phyloP scores from a whole-genome alignment of 768 basidiomycete genomes.

The Sistotremastrum suecicum region DNA sequence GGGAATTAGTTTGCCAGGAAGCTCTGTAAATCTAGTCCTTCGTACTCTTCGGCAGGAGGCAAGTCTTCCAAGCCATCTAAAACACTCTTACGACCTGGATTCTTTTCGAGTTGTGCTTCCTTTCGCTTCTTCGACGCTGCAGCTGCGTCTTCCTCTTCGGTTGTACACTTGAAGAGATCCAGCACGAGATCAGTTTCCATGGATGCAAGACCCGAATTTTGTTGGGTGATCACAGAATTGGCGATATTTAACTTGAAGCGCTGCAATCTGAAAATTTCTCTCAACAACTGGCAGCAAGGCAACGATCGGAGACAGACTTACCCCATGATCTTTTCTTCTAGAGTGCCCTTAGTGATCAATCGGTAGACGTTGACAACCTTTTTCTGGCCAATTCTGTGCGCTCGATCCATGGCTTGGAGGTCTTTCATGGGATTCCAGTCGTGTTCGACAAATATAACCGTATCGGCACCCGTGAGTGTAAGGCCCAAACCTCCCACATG shows the following conservation, averaged over 20 bases:
- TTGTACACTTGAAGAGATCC: conserved; percentile 79
- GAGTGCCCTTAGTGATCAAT: conserved; percentile 87
- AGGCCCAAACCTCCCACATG: conserved; percentile 94
- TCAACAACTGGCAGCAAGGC: not conserved
- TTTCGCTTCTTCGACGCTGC: conserved; percentile 40
- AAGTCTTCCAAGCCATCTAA: conserved; percentile 85
- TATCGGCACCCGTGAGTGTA: conserved; percentile 95
- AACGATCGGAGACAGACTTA: conserved; percentile 22
- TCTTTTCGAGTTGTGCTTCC: conserved; percentile 23
- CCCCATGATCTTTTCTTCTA: conserved; percentile 99
- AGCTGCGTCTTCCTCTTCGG: conserved; percentile 57
- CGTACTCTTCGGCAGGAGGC: conserved; percentile 86
- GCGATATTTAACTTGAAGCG: conserved; percentile 99
- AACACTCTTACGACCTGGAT: conserved; percentile 65
- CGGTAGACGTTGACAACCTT: conserved; percentile 99
- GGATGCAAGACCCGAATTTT: conserved; percentile 83
- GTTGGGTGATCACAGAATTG: conserved; percentile 91
- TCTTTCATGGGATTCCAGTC: conserved; percentile 99
- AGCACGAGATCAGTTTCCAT: conserved; percentile 98
- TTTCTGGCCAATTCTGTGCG: conserved; percentile 96
- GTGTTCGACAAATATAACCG: conserved; percentile 98
- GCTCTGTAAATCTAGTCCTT: conserved; percentile 68
- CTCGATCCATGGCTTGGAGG: conserved; percentile 97
- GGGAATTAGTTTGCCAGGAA: conserved; percentile 42
- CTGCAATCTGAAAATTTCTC: conserved; percentile 51